phyloP scores from a whole-genome alignment of 495 filamentous ascomycete genomes.

The Daldinia decipiens region DNA sequence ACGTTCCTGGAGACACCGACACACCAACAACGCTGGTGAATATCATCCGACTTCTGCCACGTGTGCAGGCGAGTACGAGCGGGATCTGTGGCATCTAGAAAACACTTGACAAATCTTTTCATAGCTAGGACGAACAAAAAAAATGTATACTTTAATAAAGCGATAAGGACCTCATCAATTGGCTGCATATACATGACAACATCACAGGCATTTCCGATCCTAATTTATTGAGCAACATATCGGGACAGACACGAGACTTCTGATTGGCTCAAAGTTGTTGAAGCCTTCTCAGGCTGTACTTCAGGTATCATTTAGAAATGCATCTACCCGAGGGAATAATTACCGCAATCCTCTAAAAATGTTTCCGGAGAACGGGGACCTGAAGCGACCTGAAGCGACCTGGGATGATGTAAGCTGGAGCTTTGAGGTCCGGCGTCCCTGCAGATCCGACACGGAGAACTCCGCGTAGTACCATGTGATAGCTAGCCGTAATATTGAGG shows the following conservation, averaged over 20 bases:
- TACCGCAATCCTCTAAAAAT: slow-evolving; percentile 31
- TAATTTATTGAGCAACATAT: slow-evolving; percentile 44
- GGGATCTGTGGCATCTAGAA: slow-evolving; percentile 22
- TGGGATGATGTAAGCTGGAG: slow-evolving; percentile 16
- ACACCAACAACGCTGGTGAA: slow-evolving; percentile 24
- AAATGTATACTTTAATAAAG: slow-evolving; percentile 27
- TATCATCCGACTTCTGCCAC: slow-evolving; percentile 40
- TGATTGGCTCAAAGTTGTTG: slow-evolving; percentile 39
- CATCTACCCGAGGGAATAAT: slow-evolving; percentile 43
- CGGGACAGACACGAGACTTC: slow-evolving; percentile 37
- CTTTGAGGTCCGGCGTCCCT: slow-evolving; percentile 27
- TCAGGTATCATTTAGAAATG: slow-evolving; percentile 42
- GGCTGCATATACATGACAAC: slow-evolving; percentile 42
- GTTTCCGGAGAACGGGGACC: slow-evolving; percentile 29
- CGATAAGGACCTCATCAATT: slow-evolving; percentile 35
- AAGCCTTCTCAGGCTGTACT: slow-evolving; percentile 44
- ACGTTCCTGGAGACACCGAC: slow-evolving; percentile 30
- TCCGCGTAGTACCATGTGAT: slow-evolving; percentile 20
- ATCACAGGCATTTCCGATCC: slow-evolving; percentile 39
- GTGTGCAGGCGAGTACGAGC: slow-evolving; percentile 38
- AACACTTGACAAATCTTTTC: slow-evolving; percentile 43
- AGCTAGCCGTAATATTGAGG: slow-evolving; percentile 13
- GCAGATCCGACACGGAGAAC: slow-evolving; percentile 24
- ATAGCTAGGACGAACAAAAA: slow-evolving; percentile 28
- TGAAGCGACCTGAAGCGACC: slow-evolving; percentile 13